These are phyloP conservation scores for Rhypophila decipiens DNA, from an alignment of 495 filamentous ascomycete genomes.

Conservation along the genomic window DNA sequence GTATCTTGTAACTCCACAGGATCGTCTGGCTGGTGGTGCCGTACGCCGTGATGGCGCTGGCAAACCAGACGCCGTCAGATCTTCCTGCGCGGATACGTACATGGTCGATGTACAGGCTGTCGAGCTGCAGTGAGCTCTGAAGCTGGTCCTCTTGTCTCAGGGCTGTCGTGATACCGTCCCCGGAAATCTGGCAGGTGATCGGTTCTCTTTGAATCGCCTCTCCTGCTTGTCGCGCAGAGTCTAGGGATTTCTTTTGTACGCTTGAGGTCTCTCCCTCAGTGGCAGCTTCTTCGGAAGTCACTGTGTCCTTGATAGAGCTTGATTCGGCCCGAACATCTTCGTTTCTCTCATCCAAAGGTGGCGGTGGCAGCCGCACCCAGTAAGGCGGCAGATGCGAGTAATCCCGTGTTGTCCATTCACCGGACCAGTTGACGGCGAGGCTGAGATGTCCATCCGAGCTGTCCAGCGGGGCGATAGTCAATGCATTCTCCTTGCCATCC, in stretches of 20 bases:
- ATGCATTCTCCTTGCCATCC: constrained; percentile 40
- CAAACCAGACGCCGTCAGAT: constrained; percentile 51
- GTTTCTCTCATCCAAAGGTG: constrained; percentile 7
- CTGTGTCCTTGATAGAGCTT: not conserved
- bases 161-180: constrained; percentile 34
- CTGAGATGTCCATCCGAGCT: constrained; percentile 59
- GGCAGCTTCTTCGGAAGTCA: not conserved
- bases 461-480: constrained; percentile 52
- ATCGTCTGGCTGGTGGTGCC: constrained; percentile 46
- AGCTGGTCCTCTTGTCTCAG: constrained; percentile 26
- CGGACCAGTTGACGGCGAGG: constrained; percentile 48
- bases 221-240: constrained; percentile 24
- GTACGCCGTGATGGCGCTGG: constrained; percentile 47
- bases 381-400: constrained; percentile 51
- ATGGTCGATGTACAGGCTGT: constrained; percentile 37
- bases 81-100: constrained; percentile 24
- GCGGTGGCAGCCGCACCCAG: constrained; percentile 49
- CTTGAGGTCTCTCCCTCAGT: constrained; percentile 10
- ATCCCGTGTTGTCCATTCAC: constrained; percentile 51
- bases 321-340: constrained; percentile 3
- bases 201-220: constrained; percentile 14
- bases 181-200: constrained; percentile 41
- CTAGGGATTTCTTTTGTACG: constrained; percentile 28
- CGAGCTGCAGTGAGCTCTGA: constrained; percentile 21
- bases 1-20: constrained; percentile 57